These are phyloP conservation scores for Calonectria multiphialidica DNA, from an alignment of 2,329 filamentous ascomycete genomes.

Conservation along the genomic window DNA sequence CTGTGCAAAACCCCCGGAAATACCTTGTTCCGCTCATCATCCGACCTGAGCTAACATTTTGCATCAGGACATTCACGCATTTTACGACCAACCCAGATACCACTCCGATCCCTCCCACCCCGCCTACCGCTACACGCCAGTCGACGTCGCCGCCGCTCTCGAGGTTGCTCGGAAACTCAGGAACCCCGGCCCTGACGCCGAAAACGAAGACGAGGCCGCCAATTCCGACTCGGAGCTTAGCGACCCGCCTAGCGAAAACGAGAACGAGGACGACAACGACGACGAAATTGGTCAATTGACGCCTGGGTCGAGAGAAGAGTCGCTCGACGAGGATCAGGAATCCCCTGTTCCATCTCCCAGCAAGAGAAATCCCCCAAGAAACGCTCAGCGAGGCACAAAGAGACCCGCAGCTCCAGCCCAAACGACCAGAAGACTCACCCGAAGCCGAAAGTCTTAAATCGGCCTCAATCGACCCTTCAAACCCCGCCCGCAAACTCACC, in stretches of 20 bases:
- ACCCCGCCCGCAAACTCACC: constrained; percentile 20
- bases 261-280: constrained; percentile 9
- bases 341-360: background rate
- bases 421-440: background rate
- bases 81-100: constrained; percentile 27
- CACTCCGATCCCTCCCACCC: constrained; percentile 27
- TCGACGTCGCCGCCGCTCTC: constrained; percentile 16
- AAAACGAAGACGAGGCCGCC: background rate
- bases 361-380: background rate
- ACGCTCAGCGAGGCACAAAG: background rate
- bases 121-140: constrained; percentile 14
- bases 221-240: background rate
- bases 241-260: background rate
- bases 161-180: background rate
- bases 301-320: background rate
- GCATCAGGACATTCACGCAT: constrained; percentile 34
- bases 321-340: background rate
- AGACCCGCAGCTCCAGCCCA: background rate
- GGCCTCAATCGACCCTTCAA: constrained; percentile 5
- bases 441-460: background rate
- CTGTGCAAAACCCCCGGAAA: constrained; percentile 13
- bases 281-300: background rate
- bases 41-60: constrained; percentile 38
- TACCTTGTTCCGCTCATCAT: constrained; percentile 34
- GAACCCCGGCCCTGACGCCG: background rate